Conservation (phyloP, 2,329 filamentous ascomycete genomes). For the Sporothrix globosa region DNA sequence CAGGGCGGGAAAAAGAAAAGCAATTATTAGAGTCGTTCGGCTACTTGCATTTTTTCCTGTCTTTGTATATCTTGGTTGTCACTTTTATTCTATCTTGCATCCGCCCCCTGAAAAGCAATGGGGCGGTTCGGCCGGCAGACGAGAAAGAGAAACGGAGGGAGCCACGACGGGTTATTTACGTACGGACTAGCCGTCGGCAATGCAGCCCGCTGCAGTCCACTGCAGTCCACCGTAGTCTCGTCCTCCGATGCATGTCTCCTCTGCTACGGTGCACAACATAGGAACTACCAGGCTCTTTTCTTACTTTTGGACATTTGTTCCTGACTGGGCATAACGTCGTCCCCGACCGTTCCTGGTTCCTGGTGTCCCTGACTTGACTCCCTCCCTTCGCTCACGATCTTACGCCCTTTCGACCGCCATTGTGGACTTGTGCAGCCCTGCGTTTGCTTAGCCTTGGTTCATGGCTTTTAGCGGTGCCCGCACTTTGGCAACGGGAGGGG, state of each 20-base stretch:
- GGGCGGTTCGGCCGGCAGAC: neutral
- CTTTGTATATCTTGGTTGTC: neutral
- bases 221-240: neutral
- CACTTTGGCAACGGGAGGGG: neutral
- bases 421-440: conserved; percentile 20
- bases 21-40: neutral
- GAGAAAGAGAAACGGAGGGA: neutral
- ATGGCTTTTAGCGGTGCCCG: neutral
- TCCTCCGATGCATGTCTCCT: neutral
- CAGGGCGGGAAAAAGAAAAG: neutral
- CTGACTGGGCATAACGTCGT: no score
- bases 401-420: neutral
- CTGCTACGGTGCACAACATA: no score
- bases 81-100: conserved; percentile 7
- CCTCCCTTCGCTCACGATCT: conserved; percentile 1
- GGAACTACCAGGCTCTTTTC: no score
- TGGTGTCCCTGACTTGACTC: neutral
- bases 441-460: neutral
- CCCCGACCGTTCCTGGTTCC: neutral
- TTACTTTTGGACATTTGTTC: neutral
- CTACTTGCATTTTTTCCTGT: neutral
- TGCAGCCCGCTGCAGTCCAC: neutral
- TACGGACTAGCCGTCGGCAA: neutral
- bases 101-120: conserved; percentile 2
- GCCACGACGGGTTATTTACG: neutral